These are phyloP conservation scores for Albizia julibrissin DNA, from an alignment of 306 rosid species.

Conservation along the genomic window DNA sequence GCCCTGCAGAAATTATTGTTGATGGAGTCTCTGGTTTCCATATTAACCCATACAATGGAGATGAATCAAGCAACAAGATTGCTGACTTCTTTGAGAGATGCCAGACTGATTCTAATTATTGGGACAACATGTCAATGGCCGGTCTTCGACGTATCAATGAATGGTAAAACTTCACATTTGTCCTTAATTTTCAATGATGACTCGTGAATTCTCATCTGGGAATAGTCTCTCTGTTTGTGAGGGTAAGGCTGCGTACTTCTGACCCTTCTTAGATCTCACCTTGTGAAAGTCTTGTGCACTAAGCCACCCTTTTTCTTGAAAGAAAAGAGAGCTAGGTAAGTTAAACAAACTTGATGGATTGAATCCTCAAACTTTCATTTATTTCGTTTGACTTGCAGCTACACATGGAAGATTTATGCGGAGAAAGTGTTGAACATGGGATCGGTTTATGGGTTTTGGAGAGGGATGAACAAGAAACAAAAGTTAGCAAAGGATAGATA, in stretches of 20 bases:
- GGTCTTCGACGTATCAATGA: constrained; percentile 80
- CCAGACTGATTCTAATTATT: constrained; percentile 56
- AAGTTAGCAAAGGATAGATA: constrained; percentile 80
- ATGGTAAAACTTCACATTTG: constrained; percentile 44
- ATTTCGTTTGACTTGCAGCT: constrained; percentile 48
- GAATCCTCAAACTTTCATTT: constrained; percentile 5
- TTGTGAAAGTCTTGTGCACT: no score
- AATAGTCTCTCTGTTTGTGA: no score
- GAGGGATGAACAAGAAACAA: constrained; percentile 68
- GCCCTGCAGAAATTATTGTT: constrained; percentile 89
- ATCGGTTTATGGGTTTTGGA: constrained; percentile 85
- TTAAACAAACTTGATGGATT: neutral
- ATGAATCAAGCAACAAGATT: constrained; percentile 74
- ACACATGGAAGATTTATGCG: constrained; percentile 98
- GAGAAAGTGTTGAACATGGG: constrained; percentile 83
- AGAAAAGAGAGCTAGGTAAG: neutral
- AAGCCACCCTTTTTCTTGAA: neutral
- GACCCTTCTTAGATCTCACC: no score
- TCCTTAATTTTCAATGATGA: neutral
- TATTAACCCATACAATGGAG: constrained; percentile 72
- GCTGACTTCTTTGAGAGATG: constrained; percentile 85
- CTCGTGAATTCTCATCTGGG: neutral
- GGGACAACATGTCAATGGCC: constrained; percentile 64
- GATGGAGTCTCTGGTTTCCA: constrained; percentile 88
- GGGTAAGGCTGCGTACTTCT: no score